Conservation (phyloP, 139 green algal species). For the Chlamydomonas incerta region DNA sequence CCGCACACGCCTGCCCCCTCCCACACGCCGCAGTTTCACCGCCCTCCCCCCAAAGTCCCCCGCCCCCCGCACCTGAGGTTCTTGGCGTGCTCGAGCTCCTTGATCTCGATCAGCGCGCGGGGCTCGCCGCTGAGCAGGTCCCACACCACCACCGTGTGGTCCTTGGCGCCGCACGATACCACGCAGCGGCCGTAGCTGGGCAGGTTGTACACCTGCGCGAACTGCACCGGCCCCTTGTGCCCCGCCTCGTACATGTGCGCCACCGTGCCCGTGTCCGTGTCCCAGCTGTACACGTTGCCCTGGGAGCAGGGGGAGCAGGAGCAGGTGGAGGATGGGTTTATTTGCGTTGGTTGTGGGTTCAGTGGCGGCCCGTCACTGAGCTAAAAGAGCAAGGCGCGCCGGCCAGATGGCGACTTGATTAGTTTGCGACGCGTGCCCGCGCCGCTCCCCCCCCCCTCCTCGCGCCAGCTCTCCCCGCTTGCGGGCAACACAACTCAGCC, state of each 20-base stretch:
- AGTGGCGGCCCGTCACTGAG: no score
- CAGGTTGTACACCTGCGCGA: constrained; percentile 26
- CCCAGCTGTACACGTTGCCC: constrained; percentile 55
- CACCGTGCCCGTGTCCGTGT: constrained; percentile 45
- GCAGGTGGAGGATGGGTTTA: not conserved
- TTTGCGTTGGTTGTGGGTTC: no score
- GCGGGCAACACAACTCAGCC: no score
- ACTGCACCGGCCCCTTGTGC: constrained; percentile 31
- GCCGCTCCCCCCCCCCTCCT: no score
- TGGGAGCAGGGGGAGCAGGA: not conserved
- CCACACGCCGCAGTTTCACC: no score
- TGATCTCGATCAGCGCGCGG: constrained; percentile 42
- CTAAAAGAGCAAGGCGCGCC: no score
- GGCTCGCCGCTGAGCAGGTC: constrained; percentile 30
- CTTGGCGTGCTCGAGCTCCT: constrained; percentile 65
- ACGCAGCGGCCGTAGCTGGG: constrained; percentile 43
- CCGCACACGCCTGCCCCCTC: no score
- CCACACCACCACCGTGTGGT: constrained; percentile 58
- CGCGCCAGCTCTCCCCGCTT: no score
- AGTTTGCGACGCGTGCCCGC: no score
- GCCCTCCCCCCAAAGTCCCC: no score
- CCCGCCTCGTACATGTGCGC: constrained; percentile 38
- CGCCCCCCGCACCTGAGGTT: constrained; percentile 32
- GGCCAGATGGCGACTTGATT: no score
- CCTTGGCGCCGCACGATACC: constrained; percentile 53